Evolutionary conservation across 139 green algal genomes (phyloP).

Genomic region (Spirogloea muscicola): DNA sequence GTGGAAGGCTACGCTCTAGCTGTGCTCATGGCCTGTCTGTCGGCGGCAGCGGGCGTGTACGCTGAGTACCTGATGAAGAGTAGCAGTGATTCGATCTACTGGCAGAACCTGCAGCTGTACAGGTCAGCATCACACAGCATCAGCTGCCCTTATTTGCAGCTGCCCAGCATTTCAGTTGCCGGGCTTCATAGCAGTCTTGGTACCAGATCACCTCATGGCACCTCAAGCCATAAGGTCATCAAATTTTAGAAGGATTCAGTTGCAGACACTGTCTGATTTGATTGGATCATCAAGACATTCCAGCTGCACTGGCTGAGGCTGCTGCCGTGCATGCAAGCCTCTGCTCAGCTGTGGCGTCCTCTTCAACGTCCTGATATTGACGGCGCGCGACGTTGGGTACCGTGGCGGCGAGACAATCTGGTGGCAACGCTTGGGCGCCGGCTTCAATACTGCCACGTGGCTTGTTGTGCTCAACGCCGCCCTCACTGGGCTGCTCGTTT

Average conservation of each 20-base stretch:
- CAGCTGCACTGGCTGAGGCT: not conserved
- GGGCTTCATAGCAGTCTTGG: not conserved
- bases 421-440: slow-evolving; percentile 31
- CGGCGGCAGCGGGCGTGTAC: slow-evolving; percentile 42
- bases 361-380: slow-evolving; percentile 14
- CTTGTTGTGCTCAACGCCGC: slow-evolving; percentile 61
- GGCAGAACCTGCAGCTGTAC: slow-evolving; percentile 55
- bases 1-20: slow-evolving; percentile 20
- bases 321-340: not conserved
- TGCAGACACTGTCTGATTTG: slow-evolving; percentile 2
- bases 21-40: slow-evolving; percentile 8
- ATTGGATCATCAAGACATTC: not conserved
- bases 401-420: slow-evolving; percentile 4
- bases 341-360: not conserved
- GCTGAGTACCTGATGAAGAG: slow-evolving; percentile 49
- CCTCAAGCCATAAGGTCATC: not conserved
- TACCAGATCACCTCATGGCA: not conserved
- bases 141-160: not conserved
- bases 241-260: not conserved
- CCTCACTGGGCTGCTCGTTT: slow-evolving; percentile 52
- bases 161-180: not conserved
- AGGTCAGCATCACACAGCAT: not conserved
- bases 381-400: not conserved
- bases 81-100: slow-evolving; percentile 44
- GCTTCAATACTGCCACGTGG: slow-evolving; percentile 56